A percentile compares a stretch with the other conserved stretches of the same genome.
Conservation (phyloP, 75 land plant genomes). For the Pinus tabuliformis region DNA sequence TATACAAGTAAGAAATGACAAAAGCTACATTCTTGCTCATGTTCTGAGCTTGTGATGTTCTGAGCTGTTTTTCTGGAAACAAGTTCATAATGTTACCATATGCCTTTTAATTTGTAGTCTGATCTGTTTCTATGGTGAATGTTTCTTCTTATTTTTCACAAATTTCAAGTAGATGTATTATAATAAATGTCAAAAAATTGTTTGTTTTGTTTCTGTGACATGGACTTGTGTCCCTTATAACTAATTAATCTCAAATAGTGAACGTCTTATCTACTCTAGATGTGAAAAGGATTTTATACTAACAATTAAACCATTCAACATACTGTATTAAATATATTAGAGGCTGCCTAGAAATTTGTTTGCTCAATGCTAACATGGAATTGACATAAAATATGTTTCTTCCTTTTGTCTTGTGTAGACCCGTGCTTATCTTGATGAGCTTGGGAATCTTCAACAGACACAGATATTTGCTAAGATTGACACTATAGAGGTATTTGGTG, state of each 20-base stretch:
- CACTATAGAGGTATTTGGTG: conserved; percentile 63
- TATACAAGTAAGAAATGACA: conserved; percentile 35
- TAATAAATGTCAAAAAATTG: background rate
- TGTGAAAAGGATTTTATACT: background rate
- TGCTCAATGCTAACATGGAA: no score
- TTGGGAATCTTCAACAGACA: conserved; percentile 71
- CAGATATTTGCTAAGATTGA: conserved; percentile 97
- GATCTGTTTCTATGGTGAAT: background rate
- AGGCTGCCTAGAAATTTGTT: no score
- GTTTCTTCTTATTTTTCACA: background rate
- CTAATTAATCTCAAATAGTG: background rate
- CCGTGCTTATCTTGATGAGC: conserved; percentile 53
- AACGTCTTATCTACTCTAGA: background rate
- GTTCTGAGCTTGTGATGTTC: background rate
- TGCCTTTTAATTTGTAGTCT: background rate
- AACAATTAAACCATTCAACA: background rate
- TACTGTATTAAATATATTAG: background rate
- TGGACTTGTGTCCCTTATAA: background rate
- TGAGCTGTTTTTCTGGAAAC: background rate
- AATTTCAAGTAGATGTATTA: background rate
- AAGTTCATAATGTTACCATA: background rate
- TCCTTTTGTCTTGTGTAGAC: conserved; percentile 34
- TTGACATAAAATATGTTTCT: background rate
- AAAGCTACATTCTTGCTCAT: background rate
- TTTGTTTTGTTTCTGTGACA: background rate